Evolutionary conservation across 805 yeast species (phyloP), one percentile per base, ranked within the genome.

Genomic region (Pichia thaimueangensis): DNA sequence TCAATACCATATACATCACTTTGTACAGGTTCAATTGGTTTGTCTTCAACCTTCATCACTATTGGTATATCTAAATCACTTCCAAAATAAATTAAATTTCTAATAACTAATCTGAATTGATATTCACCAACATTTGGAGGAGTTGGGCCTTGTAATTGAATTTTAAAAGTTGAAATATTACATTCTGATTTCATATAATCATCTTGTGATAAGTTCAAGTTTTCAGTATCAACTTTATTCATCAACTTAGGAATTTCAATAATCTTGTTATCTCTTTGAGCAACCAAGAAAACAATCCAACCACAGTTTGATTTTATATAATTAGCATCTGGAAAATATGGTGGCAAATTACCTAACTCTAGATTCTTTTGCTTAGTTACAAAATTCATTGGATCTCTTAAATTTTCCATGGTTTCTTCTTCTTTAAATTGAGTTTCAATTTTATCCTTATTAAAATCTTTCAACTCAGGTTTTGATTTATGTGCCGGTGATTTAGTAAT

Each of bases 11-110:
- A 70, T 24, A 64, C 63, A 39, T 75, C 78, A 35, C 57, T 58
- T 3, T 56, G 63, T 3, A 61, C 67, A 12, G 56, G 61, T 13
- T 67, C 73, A n/a, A 60, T 67, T 38, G 80, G 74, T 27, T 80
- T 74, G 19, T 76, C 70, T 52, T 74, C 70, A 28, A 89, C 95
- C n/a, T 73, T 68, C 81, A 89, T 73, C 20, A 67, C 65, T 37
- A 86, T 63, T 9, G 89, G 82, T 47, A 81, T 73, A 50, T 82
- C 86, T 20, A 86, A 59, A 58, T 91, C 97, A 16, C 76, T 64
- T 6, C 96, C 95, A 59, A 86, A 86, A 60, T 86, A 89, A 35
- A 84, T 79, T 41, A 84, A 73, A 42, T 84, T 81, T 56, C 79
- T 78, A 56, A 91, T 61, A 20, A 80, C 64, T 15, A 89, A 67